These are phyloP conservation scores for Hondaea fermentalgiana DNA, from an alignment of 108 stramenopile species.

Conservation along the genomic window DNA sequence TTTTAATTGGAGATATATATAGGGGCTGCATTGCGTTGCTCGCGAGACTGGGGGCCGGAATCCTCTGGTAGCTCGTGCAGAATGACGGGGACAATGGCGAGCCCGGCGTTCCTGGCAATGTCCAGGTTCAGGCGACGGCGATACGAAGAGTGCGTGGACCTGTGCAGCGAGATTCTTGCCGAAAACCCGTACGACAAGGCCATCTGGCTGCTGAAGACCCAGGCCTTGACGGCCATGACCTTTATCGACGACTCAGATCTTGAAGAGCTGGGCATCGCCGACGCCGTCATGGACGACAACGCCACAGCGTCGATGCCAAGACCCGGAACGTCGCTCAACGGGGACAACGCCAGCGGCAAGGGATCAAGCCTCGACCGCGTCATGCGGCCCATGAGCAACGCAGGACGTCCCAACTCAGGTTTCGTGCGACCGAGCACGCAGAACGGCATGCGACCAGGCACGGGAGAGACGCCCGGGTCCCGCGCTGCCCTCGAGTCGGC, in stretches of 20 bases:
- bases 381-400: slow-evolving; percentile 29
- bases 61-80: too few species aligned
- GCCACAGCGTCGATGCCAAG: slow-evolving; percentile 43
- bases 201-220: slow-evolving; percentile 38
- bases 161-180: slow-evolving; percentile 15
- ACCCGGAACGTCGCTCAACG: slow-evolving; percentile 48
- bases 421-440: slow-evolving; percentile 39
- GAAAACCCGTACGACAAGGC: slow-evolving; percentile 21
- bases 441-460: slow-evolving; percentile 22
- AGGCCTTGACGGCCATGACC: slow-evolving; percentile 38
- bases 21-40: too few species aligned
- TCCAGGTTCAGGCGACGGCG: not conserved
- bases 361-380: not conserved
- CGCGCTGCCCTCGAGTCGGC: slow-evolving; percentile 21
- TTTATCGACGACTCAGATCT: slow-evolving; percentile 58
- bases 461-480: not conserved
- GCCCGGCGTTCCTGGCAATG: not conserved
- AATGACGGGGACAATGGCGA: not conserved
- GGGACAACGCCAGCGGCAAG: slow-evolving; percentile 15
- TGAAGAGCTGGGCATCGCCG: slow-evolving; percentile 54
- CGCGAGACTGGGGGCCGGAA: too few species aligned
- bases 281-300: slow-evolving; percentile 53
- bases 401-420: slow-evolving; percentile 50
- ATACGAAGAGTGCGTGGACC: slow-evolving; percentile 20
- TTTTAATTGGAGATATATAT: too few species aligned